These are phyloP conservation scores for Blastocystis sp. DNA, from an alignment of 352 stramenopile species.

Conservation along the genomic window DNA sequence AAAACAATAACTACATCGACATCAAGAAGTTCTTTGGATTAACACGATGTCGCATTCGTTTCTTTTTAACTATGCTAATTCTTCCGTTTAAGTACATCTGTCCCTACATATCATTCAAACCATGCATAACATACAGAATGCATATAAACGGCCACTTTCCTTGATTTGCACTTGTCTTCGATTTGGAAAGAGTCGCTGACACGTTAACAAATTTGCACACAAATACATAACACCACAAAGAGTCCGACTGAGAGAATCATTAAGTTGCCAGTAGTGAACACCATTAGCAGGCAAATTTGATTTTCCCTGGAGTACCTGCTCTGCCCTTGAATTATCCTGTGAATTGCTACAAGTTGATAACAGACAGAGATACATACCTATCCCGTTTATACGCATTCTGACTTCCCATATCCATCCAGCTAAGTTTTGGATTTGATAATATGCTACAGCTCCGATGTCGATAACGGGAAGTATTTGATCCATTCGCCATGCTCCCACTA, in stretches of 20 bases:
- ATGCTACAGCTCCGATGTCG: too few species aligned
- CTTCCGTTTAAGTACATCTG: constrained; percentile 10
- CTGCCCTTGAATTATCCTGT: too few species aligned
- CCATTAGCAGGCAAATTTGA: too few species aligned
- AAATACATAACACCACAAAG: background rate
- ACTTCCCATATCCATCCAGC: too few species aligned
- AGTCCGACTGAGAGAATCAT: background rate
- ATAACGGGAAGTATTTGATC: background rate
- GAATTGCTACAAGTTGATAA: too few species aligned
- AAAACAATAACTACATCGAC: background rate
- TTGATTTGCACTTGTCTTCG: background rate
- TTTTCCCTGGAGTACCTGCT: too few species aligned
- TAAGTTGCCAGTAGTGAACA: background rate
- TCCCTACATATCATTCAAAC: background rate
- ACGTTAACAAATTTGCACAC: background rate
- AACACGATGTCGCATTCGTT: background rate
- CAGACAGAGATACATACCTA: too few species aligned
- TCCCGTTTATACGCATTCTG: too few species aligned
- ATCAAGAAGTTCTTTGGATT: background rate
- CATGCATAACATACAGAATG: background rate
- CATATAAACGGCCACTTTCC: background rate
- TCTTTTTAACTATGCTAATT: constrained; percentile 17
- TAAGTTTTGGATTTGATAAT: too few species aligned
- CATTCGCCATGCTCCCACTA: background rate
- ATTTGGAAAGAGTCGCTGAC: background rate